Base-by-base conservation (phyloP, 2,329 filamentous ascomycete species). In the Botrytis aclada region DNA sequence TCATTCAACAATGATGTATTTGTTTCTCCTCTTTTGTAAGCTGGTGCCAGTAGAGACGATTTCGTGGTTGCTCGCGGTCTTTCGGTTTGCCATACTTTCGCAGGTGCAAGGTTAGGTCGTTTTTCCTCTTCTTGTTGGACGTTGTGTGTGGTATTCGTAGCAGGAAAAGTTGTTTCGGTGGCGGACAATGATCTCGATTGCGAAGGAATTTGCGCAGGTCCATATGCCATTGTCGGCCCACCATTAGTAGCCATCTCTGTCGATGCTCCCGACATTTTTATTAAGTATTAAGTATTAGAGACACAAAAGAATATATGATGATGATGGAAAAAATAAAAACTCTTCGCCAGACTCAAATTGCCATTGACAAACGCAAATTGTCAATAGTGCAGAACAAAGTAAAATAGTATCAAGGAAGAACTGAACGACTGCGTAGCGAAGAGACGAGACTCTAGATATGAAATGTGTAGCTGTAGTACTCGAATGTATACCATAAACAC, bases 21-120 rank as follows among this genome's bases (percentile, higher is more conserved):
- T 20, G 79, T 80, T 34, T 71, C 69, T 29, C 74, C 66, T 58
- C 78, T 74, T 25, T 61, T 74, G 34, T 79, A 39, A 22, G 64
- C 69, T 10, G 75, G 73, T 12, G 73, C 67, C 25, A 73, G 64
- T 25, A 75, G 7, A 22, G 77, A 78, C 12, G 66, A 45, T 58
- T 74, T 77, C 9, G 74, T 74, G n/a, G 74, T 73, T 22, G 74
- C 58, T 64, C 72, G 54, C 37, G 77, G 78, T 71, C 77, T 72
- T 47, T 78, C 77, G 22, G 79, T 80, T 66, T 77, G 75, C 77
- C 76, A 77, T 70, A 69, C 72, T 72, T 73, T 76, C 20, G 63
- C 18, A 32, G 51, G 51, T 22, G 45, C 18, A 22, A 72, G 29
- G 25, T 72, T 51, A 8, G 70, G 70, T 37, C 70, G 62, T 47